Base-by-base conservation (phyloP, 148 eudicot genomes). In the Nepenthes gracilis region DNA sequence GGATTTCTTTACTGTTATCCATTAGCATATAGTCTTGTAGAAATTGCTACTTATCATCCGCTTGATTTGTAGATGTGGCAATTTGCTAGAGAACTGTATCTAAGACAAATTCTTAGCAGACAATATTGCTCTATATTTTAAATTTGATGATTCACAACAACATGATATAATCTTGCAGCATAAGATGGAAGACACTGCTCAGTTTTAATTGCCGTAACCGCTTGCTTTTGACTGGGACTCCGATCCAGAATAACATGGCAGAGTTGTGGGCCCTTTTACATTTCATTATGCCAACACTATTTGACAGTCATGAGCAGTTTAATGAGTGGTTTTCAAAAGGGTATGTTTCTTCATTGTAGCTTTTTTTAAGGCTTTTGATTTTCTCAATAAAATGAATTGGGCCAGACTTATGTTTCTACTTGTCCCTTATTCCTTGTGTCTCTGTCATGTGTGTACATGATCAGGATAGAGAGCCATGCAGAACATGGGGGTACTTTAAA, bases 251-350 rank as follows among this genome's bases (percentile, higher is more conserved):
- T 72, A 93, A 93, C 80, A 93, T 93, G 98, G 98, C 98, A 69
- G 98, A 93, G 67, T 75, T 93, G 70, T 93, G 98, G 98, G 84
- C 98, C 38, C 91, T 93, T 61, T 74, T 93, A 9, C 98, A 93
- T 79, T 93, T 93, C 64, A 93, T 93, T 61, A 93, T 93, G 98
- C 98, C 98, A 54, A 93, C 98, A 32, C 74, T 93, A 47, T 93
- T 93, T 70, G 98, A 93, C 76, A 93, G 98, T 74, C 98, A 93
- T 58, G 98, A 93, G 62, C 96, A 88, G 66, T 93, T 93, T 65
- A 93, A 93, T 64, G 96, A 93, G 73, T 93, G 98, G 98, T 93
- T 93, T 68, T 93, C 98, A 49, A 93, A 93, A 79, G 98, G 98
- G 98, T 93, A 88, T 37, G 64, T 60, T 54, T 57, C 58, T 76